These are phyloP conservation scores for Mortierella sp. DNA, from an alignment of 371 early-diverging fungal species.

Conservation along the genomic window DNA sequence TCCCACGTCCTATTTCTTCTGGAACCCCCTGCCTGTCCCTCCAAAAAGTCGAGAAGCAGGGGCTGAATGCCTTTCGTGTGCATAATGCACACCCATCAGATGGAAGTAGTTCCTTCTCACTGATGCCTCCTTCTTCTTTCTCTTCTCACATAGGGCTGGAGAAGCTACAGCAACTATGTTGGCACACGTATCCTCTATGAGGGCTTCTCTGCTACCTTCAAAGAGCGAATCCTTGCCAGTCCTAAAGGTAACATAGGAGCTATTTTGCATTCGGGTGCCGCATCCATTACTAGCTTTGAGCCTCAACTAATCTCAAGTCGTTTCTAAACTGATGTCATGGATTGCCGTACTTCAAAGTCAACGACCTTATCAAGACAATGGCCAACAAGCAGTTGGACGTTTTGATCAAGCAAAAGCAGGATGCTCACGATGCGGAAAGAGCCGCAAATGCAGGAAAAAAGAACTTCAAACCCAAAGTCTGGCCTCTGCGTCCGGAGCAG, in stretches of 20 bases:
- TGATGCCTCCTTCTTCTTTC: not conserved
- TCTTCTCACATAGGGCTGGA: conserved; percentile 73
- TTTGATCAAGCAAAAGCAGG: conserved; percentile 52
- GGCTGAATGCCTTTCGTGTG: no score
- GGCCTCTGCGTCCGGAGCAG: conserved; percentile 40
- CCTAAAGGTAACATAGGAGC: conserved; percentile 55
- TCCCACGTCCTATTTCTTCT: no score
- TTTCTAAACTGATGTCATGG: no score
- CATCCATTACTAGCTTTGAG: no score
- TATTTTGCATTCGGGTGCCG: no score
- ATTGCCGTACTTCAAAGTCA: conserved; percentile 44
- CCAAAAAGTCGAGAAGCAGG: no score
- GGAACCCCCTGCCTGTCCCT: no score
- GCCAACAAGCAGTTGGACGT: conserved; percentile 61
- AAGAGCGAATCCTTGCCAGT: conserved; percentile 64
- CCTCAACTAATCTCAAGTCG: no score
- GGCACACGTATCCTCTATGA: conserved; percentile 80
- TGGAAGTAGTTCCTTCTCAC: no score
- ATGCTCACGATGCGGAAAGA: conserved; percentile 39
- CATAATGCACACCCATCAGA: no score
- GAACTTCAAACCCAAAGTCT: conserved; percentile 48
- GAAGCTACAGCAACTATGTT: conserved; percentile 83
- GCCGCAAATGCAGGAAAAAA: conserved; percentile 50
- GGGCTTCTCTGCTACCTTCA: conserved; percentile 72
- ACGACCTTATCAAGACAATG: conserved; percentile 56